Conservation (phyloP, 441 rosid species). For the Arabidopsis hybrid region DNA sequence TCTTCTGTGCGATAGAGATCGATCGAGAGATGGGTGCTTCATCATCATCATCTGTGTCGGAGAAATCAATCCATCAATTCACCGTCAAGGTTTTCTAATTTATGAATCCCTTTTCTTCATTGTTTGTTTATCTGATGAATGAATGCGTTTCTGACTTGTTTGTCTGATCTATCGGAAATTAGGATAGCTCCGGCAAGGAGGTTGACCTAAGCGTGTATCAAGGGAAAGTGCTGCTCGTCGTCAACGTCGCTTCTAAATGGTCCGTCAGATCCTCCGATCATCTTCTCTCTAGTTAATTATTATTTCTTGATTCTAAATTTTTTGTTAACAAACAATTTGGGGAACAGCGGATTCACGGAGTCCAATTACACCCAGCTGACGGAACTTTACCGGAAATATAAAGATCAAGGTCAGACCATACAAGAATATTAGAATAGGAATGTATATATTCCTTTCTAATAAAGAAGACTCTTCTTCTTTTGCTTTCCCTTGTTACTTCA, state of each 20-base stretch:
- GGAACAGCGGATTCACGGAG: constrained; percentile 76
- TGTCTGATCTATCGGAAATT: constrained; percentile 17
- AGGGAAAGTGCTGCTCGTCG: constrained; percentile 86
- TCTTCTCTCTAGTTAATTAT: no score
- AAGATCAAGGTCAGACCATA: constrained; percentile 60
- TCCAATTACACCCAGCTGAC: constrained; percentile 84
- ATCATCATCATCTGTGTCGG: constrained; percentile 56
- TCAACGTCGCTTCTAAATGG: constrained; percentile 98
- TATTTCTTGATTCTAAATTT: no score
- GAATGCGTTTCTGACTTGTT: background rate
- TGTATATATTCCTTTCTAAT: no score
- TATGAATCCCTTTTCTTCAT: background rate
- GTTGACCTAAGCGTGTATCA: constrained; percentile 68
- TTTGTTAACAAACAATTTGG: background rate
- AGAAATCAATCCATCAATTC: constrained; percentile 82
- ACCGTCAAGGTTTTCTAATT: constrained; percentile 60
- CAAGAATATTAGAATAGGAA: no score
- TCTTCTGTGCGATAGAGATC: background rate
- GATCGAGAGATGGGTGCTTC: constrained; percentile 59
- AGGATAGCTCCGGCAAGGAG: constrained; percentile 75
- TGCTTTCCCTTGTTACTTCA: background rate
- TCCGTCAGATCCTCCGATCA: constrained; percentile 15
- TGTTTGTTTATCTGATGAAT: no score
- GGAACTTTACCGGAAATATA: constrained; percentile 65
- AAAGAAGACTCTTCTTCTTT: background rate